Evolutionary conservation across 805 yeast genomes (phyloP), one percentile per base, ranked within the genome.

Genomic region (Torulaspora delbrueckii): DNA sequence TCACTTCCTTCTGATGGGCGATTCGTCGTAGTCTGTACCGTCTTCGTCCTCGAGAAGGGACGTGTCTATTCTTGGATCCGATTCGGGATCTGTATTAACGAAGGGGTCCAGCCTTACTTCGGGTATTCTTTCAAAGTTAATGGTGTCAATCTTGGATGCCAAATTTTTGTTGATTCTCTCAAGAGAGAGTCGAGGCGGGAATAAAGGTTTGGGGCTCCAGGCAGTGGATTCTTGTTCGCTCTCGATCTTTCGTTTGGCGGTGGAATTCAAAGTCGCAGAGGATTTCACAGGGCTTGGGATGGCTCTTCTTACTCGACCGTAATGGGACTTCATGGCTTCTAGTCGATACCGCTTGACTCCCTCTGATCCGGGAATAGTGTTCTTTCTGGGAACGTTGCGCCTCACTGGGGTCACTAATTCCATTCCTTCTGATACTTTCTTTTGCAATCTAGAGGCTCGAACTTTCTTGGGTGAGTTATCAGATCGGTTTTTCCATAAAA

Each of bases 221-320:
- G 40, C 16, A 24, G 46, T 25, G 12, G 43, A 37, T 18, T 41
- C 46, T 13, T 32, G 32, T 30, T 44, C 43, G 22, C 26, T 34
- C 35, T 48, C 46, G 22, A 52, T 41, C 31, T 41, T 50, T 37
- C 31, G 46, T 39, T 49, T 42, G 5, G 48, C 50, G 4, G 52
- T 45, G n/a, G 58, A 45, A 37, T 50, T 53, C 18, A 58, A 42
- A n/a, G 50, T 45, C 3, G 47, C 34, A 3, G 64, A 55, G 5
- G 57, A 43, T 40, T 61, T 64, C 16, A 67, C 37, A 4, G 74
- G 74, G 48, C 72, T 67, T 18, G 73, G 74, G 8, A 69, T 62
- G 1, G 70, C 70, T 22, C 55, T 48, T 25, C 65, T 63, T 3
- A 66, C 61, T 40, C 62, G 62, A 10, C 66, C 62, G 39, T 68